Evolutionary conservation across 768 basidiomycete species (phyloP).

Genomic region (Tricholoma furcatifolium): DNA sequence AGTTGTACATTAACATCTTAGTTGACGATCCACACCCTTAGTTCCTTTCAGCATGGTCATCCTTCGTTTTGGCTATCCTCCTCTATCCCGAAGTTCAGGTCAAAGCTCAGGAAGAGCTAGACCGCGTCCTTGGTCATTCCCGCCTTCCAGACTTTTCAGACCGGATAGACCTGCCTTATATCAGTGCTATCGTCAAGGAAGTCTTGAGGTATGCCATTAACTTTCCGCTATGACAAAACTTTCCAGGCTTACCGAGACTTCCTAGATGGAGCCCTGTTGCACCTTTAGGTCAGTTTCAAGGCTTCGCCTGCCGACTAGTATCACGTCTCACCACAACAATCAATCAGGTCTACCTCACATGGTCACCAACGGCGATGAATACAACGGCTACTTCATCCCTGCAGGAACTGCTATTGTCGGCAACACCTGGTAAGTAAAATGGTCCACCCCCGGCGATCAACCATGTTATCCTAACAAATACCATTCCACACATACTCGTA

Average conservation of each 20-base stretch:
- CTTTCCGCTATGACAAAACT: background rate
- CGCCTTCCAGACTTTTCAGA: conserved; percentile 29
- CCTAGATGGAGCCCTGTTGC: conserved; percentile 32
- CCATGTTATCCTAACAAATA: too few species aligned
- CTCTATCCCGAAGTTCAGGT: conserved; percentile 32
- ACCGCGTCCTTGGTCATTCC: conserved; percentile 26
- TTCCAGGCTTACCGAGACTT: background rate
- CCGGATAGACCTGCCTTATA: conserved; percentile 35
- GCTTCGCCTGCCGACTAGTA: background rate
- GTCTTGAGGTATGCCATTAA: conserved; percentile 26
- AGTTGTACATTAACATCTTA: background rate
- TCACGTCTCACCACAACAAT: background rate
- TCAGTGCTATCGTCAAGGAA: conserved; percentile 40
- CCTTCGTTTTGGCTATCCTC: conserved; percentile 34
- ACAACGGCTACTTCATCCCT: conserved; percentile 42
- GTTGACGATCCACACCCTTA: background rate
- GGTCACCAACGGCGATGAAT: conserved; percentile 39
- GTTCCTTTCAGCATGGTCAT: conserved; percentile 34
- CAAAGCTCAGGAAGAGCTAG: conserved; percentile 31
- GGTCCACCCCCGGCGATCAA: too few species aligned
- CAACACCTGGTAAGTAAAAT: conserved; percentile 36
- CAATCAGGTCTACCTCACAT: conserved; percentile 34
- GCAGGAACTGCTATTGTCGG: conserved; percentile 42
- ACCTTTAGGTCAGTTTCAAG: conserved; percentile 22
- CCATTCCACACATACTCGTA: too few species aligned